Evolutionary conservation across 768 basidiomycete species (phyloP).

Genomic region (Pholiota microspora): DNA sequence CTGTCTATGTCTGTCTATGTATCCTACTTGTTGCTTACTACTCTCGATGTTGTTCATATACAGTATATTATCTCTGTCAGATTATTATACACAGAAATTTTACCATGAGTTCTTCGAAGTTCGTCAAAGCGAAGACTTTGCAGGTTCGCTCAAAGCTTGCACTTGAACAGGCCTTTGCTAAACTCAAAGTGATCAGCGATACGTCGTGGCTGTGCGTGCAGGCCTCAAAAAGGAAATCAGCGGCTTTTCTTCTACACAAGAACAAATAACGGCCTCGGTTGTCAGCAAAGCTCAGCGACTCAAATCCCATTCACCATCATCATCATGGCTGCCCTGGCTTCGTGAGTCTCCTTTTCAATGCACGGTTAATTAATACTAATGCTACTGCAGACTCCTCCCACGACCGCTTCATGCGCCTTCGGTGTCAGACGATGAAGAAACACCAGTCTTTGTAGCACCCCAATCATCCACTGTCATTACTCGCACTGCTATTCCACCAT

Average conservation of each 20-base stretch:
- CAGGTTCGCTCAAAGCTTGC: too few species aligned
- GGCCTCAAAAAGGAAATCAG: too few species aligned
- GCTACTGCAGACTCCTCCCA: slow-evolving; percentile 60
- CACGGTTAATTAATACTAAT: background rate
- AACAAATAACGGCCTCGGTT: slow-evolving; percentile 20
- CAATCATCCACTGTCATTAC: slow-evolving; percentile 41
- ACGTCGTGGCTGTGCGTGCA: background rate
- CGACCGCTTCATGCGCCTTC: slow-evolving; percentile 55
- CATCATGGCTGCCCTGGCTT: slow-evolving; percentile 61
- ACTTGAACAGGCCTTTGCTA: too few species aligned
- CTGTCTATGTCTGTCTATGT: too few species aligned
- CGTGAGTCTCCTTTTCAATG: slow-evolving; percentile 45
- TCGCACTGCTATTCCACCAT: slow-evolving; percentile 67
- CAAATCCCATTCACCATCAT: slow-evolving; percentile 3
- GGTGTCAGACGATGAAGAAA: slow-evolving; percentile 61
- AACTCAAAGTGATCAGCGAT: too few species aligned
- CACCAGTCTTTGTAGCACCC: slow-evolving; percentile 30
- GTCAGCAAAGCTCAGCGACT: background rate
- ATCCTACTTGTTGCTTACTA: too few species aligned
- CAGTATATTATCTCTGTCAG: too few species aligned
- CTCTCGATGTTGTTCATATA: too few species aligned
- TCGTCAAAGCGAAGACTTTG: too few species aligned
- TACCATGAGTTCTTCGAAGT: too few species aligned
- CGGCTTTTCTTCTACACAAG: slow-evolving; percentile 5
- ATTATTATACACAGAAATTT: too few species aligned